phyloP scores from a whole-genome alignment of 2,329 filamentous ascomycete genomes.

The Cryphonectria naterciae region DNA sequence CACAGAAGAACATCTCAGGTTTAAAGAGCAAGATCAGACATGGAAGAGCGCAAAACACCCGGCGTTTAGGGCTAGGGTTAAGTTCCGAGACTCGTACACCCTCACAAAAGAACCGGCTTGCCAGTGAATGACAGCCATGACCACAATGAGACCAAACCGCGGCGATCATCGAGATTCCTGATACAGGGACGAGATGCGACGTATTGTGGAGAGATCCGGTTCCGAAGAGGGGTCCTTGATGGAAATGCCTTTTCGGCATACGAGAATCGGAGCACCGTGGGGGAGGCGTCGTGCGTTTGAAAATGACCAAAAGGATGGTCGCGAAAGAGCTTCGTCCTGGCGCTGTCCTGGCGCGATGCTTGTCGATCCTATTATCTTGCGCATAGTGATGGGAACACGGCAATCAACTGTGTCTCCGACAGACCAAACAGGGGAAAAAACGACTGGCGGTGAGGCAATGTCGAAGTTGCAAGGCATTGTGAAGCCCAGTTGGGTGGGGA shows the following conservation, averaged over 20 bases:
- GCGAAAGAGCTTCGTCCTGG: slow-evolving; percentile 52
- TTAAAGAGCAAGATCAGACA: slow-evolving; percentile 71
- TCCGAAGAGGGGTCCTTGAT: slow-evolving; percentile 45
- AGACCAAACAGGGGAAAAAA: slow-evolving; percentile 29
- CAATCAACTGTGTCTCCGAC: slow-evolving; percentile 37
- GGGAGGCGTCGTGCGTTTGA: slow-evolving; percentile 74
- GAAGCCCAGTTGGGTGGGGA: slow-evolving; percentile 29
- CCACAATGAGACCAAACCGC: slow-evolving; percentile 49
- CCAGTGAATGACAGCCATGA: slow-evolving; percentile 43
- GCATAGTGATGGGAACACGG: slow-evolving; percentile 41
- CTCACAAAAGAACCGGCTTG: slow-evolving; percentile 52
- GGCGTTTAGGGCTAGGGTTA: slow-evolving; percentile 85
- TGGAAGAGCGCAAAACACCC: slow-evolving; percentile 76
- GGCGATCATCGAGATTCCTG: slow-evolving; percentile 54
- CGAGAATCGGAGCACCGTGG: slow-evolving; percentile 76
- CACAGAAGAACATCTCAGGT: slow-evolving; percentile 38
- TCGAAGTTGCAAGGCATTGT: slow-evolving; percentile 34
- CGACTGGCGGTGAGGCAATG: slow-evolving; percentile 28
- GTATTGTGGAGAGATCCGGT: slow-evolving; percentile 50
- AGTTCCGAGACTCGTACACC: slow-evolving; percentile 81
- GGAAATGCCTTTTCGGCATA: slow-evolving; percentile 72
- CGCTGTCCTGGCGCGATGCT: slow-evolving; percentile 30
- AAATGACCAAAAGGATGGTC: slow-evolving; percentile 29
- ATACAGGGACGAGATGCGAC: slow-evolving; percentile 66
- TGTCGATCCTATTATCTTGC: slow-evolving; percentile 32